Base-by-base conservation (phyloP, 2,329 filamentous ascomycete genomes). In the Orbilia brochopaga region DNA sequence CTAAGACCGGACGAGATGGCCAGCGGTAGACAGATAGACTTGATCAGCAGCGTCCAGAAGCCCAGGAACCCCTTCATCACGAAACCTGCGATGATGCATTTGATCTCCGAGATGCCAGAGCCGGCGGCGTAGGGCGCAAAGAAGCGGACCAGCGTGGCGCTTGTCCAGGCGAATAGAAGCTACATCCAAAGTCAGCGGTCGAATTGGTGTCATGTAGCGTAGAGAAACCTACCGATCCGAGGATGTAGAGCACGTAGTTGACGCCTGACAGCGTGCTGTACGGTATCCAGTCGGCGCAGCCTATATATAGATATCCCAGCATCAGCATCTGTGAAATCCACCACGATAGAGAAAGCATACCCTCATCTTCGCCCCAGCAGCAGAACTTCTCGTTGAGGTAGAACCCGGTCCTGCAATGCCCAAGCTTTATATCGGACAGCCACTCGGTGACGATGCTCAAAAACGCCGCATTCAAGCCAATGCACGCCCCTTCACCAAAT, bases 11-110 rank as follows among this genome's bases (percentile, higher is more conserved):
- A 97, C 11, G 90, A 92, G 78, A 99, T 99, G 48, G 93, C 90
- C 50, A 99, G 83, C 0, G 94, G 94, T 53, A 99, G 82, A 23
- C 90, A 90, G 62, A 97, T 86, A 0, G 92, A 96, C 81, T 99
- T 99, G 81, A 99, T 97, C 70, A 94, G 80, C 32, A 99, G 83
- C 3, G 94, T 97, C 86, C 91, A 92, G 76, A 89, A 88, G 19
- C 93, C 92, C 15, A 99, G 84, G 78, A 99, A 99, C 0, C 92
- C 94, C 80, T 97, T 97, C 94, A 99, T 99, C 55, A 97, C 91
- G 79, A 99, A 99, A 1, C 94, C 94, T 2, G 93, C 94, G 78
- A 99, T 96, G 78, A 99, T 97, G 80, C 92, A 96, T 80, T 99
- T 99, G 84, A 99, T 99, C 81, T 99, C 94, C 11, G 92, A 97